phyloP scores from a whole-genome alignment of 306 rosid genomes.

The Canavalia gladiata region DNA sequence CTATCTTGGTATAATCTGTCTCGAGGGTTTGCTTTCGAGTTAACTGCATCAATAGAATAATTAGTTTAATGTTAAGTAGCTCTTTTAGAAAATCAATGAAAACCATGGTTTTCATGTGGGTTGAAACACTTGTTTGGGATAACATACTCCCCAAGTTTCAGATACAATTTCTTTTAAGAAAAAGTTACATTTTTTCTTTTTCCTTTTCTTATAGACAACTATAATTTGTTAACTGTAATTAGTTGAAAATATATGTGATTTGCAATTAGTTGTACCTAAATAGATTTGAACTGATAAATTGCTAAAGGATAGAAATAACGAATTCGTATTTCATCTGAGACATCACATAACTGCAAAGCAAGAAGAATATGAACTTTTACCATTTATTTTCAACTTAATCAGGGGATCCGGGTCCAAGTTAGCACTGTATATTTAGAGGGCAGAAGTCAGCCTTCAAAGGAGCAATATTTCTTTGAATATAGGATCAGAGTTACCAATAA shows the following conservation, averaged over 20 bases:
- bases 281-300: constrained; percentile 10
- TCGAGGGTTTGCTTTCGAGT: neutral
- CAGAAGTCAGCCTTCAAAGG: constrained; percentile 77
- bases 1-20: constrained; percentile 5
- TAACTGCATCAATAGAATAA: neutral
- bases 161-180: neutral
- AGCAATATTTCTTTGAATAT: constrained; percentile 72
- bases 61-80: neutral
- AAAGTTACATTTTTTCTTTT: neutral
- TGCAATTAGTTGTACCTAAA: neutral
- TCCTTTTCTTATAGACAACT: neutral
- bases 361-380: neutral
- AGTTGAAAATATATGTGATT: neutral
- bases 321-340: constrained; percentile 10
- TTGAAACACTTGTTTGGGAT: neutral
- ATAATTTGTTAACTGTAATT: too few species aligned
- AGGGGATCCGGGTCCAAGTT: constrained; percentile 91
- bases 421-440: constrained; percentile 79
- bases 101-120: constrained; percentile 4
- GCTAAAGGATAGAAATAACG: neutral
- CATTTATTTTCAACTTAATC: constrained; percentile 36
- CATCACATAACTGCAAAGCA: constrained; percentile 14
- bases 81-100: constrained; percentile 26
- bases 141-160: neutral
- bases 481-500: constrained; percentile 76